Percentiles rank a stretch among this genome's conserved stretches.
Conservation (phyloP, 164 flowering plant species). For the Litsea cubeba region DNA sequence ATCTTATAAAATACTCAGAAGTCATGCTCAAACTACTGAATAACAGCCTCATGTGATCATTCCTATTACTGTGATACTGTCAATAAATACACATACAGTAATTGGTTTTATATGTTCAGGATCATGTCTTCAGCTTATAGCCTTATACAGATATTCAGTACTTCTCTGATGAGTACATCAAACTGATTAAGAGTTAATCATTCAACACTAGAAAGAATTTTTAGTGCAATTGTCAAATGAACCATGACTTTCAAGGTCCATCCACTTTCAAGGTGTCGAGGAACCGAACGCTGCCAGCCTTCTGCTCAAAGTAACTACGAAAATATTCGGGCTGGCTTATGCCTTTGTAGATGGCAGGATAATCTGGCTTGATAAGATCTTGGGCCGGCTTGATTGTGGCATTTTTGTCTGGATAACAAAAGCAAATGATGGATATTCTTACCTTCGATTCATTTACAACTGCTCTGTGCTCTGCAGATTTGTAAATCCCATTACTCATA, state of each 20-base stretch:
- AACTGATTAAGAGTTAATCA: neutral
- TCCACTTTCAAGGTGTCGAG: conserved; percentile 3
- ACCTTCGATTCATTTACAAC: conserved; percentile 6
- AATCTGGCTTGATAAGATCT: neutral
- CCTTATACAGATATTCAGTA: neutral
- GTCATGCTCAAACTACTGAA: no score
- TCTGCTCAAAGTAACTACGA: neutral
- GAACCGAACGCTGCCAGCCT: neutral
- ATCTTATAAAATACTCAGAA: no score
- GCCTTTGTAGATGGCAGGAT: conserved; percentile 5
- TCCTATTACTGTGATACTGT: no score
- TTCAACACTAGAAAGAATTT: no score
- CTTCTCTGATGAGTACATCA: neutral
- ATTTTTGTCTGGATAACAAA: conserved; percentile 9
- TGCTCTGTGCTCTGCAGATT: conserved; percentile 13
- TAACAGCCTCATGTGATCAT: no score
- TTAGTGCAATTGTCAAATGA: no score
- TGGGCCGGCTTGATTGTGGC: conserved; percentile 5
- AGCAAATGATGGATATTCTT: conserved; percentile 10
- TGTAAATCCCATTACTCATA: conserved; percentile 13
- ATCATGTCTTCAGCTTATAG: no score
- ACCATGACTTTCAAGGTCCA: neutral
- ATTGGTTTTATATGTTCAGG: no score
- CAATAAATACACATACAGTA: no score
- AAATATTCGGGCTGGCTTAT: neutral